phyloP scores from a whole-genome alignment of 768 basidiomycete species.

The Steccherinum ochraceum region DNA sequence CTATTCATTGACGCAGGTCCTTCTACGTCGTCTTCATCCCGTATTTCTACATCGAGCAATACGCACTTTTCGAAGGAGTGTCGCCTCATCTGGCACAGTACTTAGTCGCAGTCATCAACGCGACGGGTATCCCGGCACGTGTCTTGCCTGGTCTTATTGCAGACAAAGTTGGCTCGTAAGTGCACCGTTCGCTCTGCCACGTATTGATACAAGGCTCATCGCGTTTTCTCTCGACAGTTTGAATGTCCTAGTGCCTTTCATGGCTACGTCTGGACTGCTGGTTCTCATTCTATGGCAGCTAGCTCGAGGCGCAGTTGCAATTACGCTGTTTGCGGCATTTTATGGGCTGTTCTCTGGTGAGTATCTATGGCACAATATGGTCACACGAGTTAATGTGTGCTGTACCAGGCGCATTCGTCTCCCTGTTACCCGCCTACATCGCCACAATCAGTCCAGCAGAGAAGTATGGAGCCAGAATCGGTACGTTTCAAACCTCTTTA shows the following conservation, averaged over 20 bases:
- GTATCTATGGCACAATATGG: conserved; percentile 4
- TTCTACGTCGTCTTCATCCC: conserved; percentile 29
- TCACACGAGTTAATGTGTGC: background rate
- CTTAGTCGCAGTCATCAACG: conserved; percentile 26
- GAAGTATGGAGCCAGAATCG: conserved; percentile 24
- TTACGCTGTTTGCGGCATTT: conserved; percentile 23
- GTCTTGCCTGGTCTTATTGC: conserved; percentile 25
- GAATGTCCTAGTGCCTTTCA: conserved; percentile 22
- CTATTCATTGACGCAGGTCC: conserved; percentile 11
- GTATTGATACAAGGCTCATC: background rate
- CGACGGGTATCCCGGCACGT: conserved; percentile 21
- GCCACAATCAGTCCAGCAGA: conserved; percentile 24
- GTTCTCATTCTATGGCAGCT: conserved; percentile 25
- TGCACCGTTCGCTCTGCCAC: background rate
- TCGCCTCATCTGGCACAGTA: conserved; percentile 17
- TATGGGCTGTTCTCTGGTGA: conserved; percentile 26
- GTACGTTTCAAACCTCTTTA: conserved; percentile 8
- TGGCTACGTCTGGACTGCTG: conserved; percentile 17
- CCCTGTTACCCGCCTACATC: conserved; percentile 24
- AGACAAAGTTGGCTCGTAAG: conserved; percentile 22
- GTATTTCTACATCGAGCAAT: conserved; percentile 28
- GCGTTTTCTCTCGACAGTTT: conserved; percentile 14
- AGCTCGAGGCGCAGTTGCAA: conserved; percentile 15
- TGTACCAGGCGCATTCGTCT: conserved; percentile 22
- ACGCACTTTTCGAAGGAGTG: conserved; percentile 20